A percentile compares a stretch with the other conserved stretches of the same genome.
Evolutionary conservation across 768 basidiomycete species (phyloP).

Genomic region (Termitomyces sp.): DNA sequence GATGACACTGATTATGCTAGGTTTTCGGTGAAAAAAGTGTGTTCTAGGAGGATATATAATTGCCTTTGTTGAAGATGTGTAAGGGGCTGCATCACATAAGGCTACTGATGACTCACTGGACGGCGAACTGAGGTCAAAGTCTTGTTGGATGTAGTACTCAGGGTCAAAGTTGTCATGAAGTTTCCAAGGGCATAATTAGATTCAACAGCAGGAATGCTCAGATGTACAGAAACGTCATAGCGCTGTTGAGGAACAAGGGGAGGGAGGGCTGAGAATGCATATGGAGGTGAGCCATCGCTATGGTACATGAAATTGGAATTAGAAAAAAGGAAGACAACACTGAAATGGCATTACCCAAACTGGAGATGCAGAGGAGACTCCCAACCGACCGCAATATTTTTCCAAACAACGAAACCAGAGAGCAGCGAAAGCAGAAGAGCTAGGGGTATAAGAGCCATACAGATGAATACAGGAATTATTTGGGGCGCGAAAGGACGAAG

Average conservation of each 20-base stretch:
- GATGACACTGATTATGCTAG: slow-evolving; percentile 39
- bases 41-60: slow-evolving; percentile 47
- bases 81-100: not conserved
- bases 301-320: slow-evolving; percentile 3
- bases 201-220: slow-evolving; percentile 60
- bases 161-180: slow-evolving; percentile 70
- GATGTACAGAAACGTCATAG: slow-evolving; percentile 69
- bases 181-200: slow-evolving; percentile 75
- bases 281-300: slow-evolving; percentile 64
- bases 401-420: slow-evolving; percentile 76
- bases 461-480: slow-evolving; percentile 62
- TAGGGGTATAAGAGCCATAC: slow-evolving; percentile 56
- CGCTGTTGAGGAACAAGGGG: slow-evolving; percentile 53
- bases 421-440: slow-evolving; percentile 53
- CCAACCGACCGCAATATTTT: slow-evolving; percentile 67
- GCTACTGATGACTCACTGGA: slow-evolving; percentile 47
- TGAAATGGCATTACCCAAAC: slow-evolving; percentile 54
- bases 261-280: slow-evolving; percentile 51
- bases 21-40: slow-evolving; percentile 33
- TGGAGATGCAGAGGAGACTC: slow-evolving; percentile 63
- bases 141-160: slow-evolving; percentile 56
- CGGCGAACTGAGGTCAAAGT: slow-evolving; percentile 57
- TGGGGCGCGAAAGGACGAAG: slow-evolving; percentile 54
- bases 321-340: not conserved
- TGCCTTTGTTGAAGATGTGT: slow-evolving; percentile 35